These are phyloP conservation scores for Brachypodium distachyon DNA, from an alignment of 202 grass and related monocot genomes.

Conservation along the genomic window DNA sequence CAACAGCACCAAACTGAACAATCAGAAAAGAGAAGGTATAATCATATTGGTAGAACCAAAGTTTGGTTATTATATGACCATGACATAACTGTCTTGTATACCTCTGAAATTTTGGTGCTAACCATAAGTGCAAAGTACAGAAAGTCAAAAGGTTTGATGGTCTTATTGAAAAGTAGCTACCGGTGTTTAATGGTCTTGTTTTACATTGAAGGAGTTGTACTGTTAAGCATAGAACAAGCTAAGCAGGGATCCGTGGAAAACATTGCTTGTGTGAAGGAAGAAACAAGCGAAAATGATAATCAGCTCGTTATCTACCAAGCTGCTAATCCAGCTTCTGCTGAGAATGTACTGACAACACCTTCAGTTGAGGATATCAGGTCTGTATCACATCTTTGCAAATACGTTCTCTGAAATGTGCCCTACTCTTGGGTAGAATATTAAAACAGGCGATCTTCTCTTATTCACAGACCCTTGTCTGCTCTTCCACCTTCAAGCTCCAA, in stretches of 20 bases:
- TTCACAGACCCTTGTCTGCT: slow-evolving; percentile 26
- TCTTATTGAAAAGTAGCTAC: neutral
- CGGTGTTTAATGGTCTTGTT: neutral
- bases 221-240: slow-evolving; percentile 26
- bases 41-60: neutral
- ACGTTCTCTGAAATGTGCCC: slow-evolving; percentile 12
- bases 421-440: slow-evolving; percentile 9
- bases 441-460: neutral
- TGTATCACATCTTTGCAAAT: neutral
- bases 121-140: neutral
- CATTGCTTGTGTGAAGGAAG: slow-evolving; percentile 23
- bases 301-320: slow-evolving; percentile 17
- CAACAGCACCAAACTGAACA: neutral
- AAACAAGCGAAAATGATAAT: slow-evolving; percentile 29
- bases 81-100: slow-evolving; percentile 3
- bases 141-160: neutral
- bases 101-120: neutral
- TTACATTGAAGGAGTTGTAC: slow-evolving; percentile 18
- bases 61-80: slow-evolving; percentile 2
- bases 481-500: slow-evolving; percentile 32
- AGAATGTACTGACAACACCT: slow-evolving; percentile 31
- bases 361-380: slow-evolving; percentile 26
- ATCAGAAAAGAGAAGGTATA: neutral
- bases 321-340: slow-evolving; percentile 2
- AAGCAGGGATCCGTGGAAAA: slow-evolving; percentile 26